phyloP scores from a whole-genome alignment of 371 early-diverging fungal species.

The Mucor irregularis region DNA sequence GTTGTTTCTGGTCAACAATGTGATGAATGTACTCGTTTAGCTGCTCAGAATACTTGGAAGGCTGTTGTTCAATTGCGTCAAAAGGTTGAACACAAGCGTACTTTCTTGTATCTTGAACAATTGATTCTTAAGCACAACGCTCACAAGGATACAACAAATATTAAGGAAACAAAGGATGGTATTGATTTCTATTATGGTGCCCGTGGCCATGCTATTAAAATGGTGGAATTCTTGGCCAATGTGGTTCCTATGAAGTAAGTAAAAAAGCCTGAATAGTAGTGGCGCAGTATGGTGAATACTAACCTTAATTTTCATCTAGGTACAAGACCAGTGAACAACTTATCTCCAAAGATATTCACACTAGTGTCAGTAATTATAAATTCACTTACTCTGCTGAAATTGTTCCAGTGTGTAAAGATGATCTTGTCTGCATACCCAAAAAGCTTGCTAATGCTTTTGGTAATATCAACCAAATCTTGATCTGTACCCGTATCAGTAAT shows the following conservation, averaged over 20 bases:
- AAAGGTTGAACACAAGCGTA: conserved; percentile 96
- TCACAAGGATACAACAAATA: conserved; percentile 96
- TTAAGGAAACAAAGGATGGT: conserved; percentile 97
- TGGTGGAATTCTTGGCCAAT: conserved; percentile 93
- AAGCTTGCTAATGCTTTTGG: conserved; percentile 86
- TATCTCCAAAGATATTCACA: conserved; percentile 96
- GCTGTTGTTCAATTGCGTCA: conserved; percentile 99
- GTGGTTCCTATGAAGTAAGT: conserved; percentile 80
- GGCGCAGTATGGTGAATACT: not conserved
- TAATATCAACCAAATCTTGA: conserved; percentile 79
- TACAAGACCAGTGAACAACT: conserved; percentile 94
- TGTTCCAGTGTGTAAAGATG: conserved; percentile 97
- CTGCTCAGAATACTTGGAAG: conserved; percentile 99
- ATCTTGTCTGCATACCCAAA: conserved; percentile 88
- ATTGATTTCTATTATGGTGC: conserved; percentile 98
- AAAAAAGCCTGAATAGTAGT: not conserved
- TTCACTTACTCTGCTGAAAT: conserved; percentile 93
- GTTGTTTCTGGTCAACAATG: conserved; percentile 95
- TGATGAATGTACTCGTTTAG: conserved; percentile 96
- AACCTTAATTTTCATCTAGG: too few species aligned
- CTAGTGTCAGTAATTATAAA: conserved; percentile 93
- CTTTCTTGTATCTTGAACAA: conserved; percentile 98
- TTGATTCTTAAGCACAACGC: conserved; percentile 97
- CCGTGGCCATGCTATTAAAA: conserved; percentile 91
- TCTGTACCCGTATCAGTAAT: conserved; percentile 88